Conservation (phyloP, 352 stramenopile species). For the Pythium coloratum region DNA sequence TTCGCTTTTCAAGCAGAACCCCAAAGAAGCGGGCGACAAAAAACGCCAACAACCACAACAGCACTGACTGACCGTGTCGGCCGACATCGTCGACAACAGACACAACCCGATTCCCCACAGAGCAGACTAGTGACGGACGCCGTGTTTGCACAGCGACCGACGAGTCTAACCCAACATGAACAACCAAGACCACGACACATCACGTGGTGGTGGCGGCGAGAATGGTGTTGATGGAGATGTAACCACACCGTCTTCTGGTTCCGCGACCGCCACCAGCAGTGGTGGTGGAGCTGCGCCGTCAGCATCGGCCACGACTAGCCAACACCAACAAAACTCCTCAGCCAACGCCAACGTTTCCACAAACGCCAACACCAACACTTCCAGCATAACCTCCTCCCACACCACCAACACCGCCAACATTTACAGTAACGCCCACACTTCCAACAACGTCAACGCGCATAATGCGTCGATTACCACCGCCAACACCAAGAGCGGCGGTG, state of each 20-base stretch:
- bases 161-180: slow-evolving; percentile 4
- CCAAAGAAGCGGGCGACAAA: slow-evolving; percentile 2
- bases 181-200: slow-evolving; percentile 9
- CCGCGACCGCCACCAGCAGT: slow-evolving; percentile 4
- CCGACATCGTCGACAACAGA: not conserved
- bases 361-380: slow-evolving; percentile 2
- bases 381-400: not conserved
- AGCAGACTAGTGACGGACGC: not conserved
- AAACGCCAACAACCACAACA: not conserved
- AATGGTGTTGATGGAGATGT: not conserved
- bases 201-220: not conserved
- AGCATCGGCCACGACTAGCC: slow-evolving; percentile 21
- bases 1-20: not conserved
- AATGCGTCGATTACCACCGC: not conserved
- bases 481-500: not conserved
- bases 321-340: slow-evolving; percentile 11
- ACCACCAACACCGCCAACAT: not conserved
- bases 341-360: not conserved
- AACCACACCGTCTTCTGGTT: slow-evolving; percentile 19
- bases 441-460: not conserved
- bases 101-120: not conserved
- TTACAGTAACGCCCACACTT: not conserved
- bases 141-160: not conserved
- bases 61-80: not conserved
- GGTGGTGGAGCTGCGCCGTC: slow-evolving; percentile 15